Evolutionary conservation across 179 eudicot species (phyloP).

Genomic region (Nepenthes alata): DNA sequence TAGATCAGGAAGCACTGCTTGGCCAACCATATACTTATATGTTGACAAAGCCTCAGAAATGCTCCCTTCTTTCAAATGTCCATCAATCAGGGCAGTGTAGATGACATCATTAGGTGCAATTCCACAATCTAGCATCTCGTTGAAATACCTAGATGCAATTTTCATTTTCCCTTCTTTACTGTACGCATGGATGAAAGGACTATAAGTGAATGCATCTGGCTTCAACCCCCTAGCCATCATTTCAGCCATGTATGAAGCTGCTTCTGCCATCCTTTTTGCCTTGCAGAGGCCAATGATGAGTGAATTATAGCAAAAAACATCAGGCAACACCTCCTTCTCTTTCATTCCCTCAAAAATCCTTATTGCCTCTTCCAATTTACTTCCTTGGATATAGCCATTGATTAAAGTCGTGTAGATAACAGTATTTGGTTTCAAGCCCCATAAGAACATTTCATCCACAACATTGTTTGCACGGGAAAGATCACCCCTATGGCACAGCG

Average conservation of each 20-base stretch:
- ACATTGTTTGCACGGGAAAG: slow-evolving; percentile 28
- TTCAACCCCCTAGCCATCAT: slow-evolving; percentile 46
- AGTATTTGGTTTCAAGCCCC: slow-evolving; percentile 47
- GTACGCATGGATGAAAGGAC: slow-evolving; percentile 55
- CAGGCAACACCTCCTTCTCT: slow-evolving; percentile 33
- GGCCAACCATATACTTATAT: slow-evolving; percentile 39
- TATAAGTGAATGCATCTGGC: slow-evolving; percentile 56
- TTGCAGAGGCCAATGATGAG: slow-evolving; percentile 58
- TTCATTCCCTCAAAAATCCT: slow-evolving; percentile 46
- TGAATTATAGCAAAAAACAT: slow-evolving; percentile 52
- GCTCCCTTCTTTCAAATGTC: slow-evolving; percentile 49
- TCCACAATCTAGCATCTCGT: slow-evolving; percentile 47
- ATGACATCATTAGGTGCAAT: slow-evolving; percentile 41
- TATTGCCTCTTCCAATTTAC: slow-evolving; percentile 38
- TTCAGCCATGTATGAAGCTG: slow-evolving; percentile 31
- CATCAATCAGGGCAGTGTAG: slow-evolving; percentile 52
- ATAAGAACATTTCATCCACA: slow-evolving; percentile 30
- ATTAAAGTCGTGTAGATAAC: slow-evolving; percentile 49
- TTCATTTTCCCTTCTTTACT: slow-evolving; percentile 38
- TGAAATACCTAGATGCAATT: slow-evolving; percentile 39
- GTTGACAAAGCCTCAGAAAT: slow-evolving; percentile 35
- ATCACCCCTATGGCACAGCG: slow-evolving; percentile 45
- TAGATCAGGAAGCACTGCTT: slow-evolving; percentile 40
- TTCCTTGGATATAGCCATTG: slow-evolving; percentile 30
- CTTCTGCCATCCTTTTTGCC: slow-evolving; percentile 48